phyloP scores from a whole-genome alignment of 73 alveolate genomes.

The Symbiodinium pilosum region DNA sequence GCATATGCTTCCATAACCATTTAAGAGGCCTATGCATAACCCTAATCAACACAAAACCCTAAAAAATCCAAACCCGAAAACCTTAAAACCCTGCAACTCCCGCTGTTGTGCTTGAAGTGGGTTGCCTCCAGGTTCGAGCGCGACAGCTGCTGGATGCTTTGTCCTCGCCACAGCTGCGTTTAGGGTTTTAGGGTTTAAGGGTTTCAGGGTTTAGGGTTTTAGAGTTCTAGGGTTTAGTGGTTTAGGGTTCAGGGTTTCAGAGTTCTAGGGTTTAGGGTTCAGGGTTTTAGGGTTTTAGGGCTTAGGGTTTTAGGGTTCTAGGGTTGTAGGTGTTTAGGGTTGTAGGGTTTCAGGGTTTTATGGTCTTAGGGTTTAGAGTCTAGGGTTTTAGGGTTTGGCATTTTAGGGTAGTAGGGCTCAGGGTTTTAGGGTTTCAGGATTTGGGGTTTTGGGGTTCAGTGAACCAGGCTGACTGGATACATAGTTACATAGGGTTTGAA shows the following conservation, averaged over 20 bases:
- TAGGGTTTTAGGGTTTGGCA: background rate
- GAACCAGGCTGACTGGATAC: too few species aligned
- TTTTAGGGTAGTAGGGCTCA: background rate
- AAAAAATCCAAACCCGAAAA: background rate
- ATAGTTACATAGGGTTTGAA: too few species aligned
- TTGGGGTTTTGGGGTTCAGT: background rate
- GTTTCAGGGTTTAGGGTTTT: background rate
- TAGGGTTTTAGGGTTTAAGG: background rate
- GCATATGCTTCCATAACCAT: too few species aligned
- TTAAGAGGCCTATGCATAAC: background rate
- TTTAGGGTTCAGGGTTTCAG: background rate
- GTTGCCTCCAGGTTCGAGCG: conserved; percentile 5
- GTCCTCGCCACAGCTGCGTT: background rate
- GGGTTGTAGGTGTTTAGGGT: too few species aligned
- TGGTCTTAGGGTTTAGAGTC: background rate
- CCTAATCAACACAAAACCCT: background rate
- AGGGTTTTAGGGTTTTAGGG: background rate
- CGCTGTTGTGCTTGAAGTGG: too few species aligned
- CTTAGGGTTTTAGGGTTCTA: background rate
- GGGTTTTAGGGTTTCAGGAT: background rate
- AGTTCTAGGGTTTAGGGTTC: background rate
- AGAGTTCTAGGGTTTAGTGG: background rate
- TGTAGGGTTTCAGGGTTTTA: background rate
- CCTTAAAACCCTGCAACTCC: background rate
- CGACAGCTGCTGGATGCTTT: background rate